These are phyloP conservation scores for Apiotrichum siamense DNA, from an alignment of 1,284 basidiomycete genomes.

Conservation along the genomic window DNA sequence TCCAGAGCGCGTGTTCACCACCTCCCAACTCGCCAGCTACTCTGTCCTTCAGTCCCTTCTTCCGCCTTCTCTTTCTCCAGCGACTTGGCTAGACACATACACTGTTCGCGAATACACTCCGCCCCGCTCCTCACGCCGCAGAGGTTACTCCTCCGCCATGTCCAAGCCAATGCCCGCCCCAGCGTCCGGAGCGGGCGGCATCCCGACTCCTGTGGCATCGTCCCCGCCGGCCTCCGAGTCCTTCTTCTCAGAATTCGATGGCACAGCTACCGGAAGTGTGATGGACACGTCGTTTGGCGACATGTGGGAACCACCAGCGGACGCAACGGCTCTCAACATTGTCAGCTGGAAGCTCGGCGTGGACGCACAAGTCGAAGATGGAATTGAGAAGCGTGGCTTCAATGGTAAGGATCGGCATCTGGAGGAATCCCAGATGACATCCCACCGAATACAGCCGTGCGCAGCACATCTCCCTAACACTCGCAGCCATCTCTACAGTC, in stretches of 20 bases:
- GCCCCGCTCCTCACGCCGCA: background rate
- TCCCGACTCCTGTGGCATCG: conserved; percentile 26
- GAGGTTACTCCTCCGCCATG: conserved; percentile 16
- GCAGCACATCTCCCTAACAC: background rate
- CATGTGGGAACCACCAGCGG: conserved; percentile 30
- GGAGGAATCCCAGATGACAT: background rate
- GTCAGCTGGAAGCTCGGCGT: conserved; percentile 37
- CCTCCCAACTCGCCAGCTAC: too few species aligned
- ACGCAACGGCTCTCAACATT: conserved; percentile 33
- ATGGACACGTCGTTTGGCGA: conserved; percentile 33
- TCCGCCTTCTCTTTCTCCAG: too few species aligned
- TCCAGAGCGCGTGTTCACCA: too few species aligned
- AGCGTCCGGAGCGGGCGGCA: conserved; percentile 10
- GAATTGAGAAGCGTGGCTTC: conserved; percentile 41
- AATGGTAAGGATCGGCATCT: conserved; percentile 24
- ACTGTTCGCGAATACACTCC: too few species aligned
- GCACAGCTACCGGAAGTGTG: conserved; percentile 36
- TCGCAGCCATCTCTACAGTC: conserved; percentile 61
- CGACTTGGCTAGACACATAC: too few species aligned
- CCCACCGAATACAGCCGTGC: too few species aligned
- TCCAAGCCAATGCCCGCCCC: conserved; percentile 25
- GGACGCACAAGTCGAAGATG: conserved; percentile 27
- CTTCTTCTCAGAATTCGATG: conserved; percentile 41
- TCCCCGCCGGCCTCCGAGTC: conserved; percentile 43
- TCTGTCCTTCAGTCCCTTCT: too few species aligned